Evolutionary conservation across 257 asterid species (phyloP), one percentile per base, ranked within the genome.

Genomic region (Jacaranda mimosifolia): DNA sequence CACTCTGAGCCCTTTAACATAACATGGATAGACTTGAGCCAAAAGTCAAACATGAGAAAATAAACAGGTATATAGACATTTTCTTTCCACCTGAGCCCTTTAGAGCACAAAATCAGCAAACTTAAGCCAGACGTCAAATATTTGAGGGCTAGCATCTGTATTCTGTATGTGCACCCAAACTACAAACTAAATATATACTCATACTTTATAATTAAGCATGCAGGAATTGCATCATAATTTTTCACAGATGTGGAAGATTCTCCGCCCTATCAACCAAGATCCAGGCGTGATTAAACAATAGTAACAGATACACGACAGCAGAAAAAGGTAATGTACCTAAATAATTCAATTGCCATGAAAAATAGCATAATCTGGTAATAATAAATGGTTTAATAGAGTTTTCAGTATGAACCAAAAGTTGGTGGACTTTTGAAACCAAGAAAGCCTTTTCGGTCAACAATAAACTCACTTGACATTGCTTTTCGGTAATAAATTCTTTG

Each of bases 1-100:
- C 99, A 96, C 84, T 90, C 98, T 9, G 94, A 95, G 82, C 99
- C 99, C 98, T 95, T 75, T 56, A 71, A 79, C 63, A 74, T 13
- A 84, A 42, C 68, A 63, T 69, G 26, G 62, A 42, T n/a, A 64
- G 38, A 60, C 75, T 70, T 63, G 26, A 72, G 77, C 5, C 46
- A 51, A 70, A 49, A 15, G 19, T 40, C 19, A 14, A 4, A 35
- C 45, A 55, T 5, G 48, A 32, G 68, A 32, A 59, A 57, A 74
- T 59, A 58, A 19, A 38, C 26, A 36, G 2, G 10, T 14, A 70
- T 39, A 63, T 15, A 36, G 42, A n/a, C 58, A 45, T 57, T 57
- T 21, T 48, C 18, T 63, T 39, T 59, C 75, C 43, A 38, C 17
- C 19, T 36, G 46, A 56, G n/a, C 70, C 36, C 71, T 39, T 59